Conservation (phyloP, 331 rosid species). For the Quercus tomentella region DNA sequence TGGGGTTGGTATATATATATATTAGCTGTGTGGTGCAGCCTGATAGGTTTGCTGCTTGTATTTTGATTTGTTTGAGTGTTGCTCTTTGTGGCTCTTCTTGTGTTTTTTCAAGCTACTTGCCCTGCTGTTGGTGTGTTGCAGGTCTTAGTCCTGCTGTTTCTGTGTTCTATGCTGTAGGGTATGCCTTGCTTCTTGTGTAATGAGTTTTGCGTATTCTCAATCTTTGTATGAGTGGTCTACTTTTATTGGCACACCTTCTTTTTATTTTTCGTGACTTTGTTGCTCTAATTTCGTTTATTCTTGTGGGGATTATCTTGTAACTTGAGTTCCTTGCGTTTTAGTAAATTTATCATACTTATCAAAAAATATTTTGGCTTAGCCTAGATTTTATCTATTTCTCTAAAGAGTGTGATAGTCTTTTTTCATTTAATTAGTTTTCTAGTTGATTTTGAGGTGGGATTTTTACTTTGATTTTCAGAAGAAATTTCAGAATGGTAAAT, state of each 20-base stretch:
- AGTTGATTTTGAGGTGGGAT: constrained; percentile 14
- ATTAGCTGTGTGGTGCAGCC: no score
- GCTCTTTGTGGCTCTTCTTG: no score
- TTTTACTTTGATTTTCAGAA: constrained; percentile 50
- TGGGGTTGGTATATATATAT: no score
- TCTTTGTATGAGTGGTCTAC: not conserved
- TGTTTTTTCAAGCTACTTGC: no score
- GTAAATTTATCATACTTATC: not conserved
- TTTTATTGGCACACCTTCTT: not conserved
- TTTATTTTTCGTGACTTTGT: not conserved
- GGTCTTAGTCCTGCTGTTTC: no score
- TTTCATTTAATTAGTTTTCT: not conserved
- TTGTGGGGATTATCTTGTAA: not conserved
- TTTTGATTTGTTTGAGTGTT: no score
- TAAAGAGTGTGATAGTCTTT: not conserved
- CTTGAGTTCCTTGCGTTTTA: not conserved
- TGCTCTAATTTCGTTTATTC: not conserved
- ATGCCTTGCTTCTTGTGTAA: no score
- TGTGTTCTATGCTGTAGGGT: no score
- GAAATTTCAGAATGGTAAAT: constrained; percentile 55
- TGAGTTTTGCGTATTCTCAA: not conserved
- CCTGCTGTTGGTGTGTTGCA: no score
- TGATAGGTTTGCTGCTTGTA: no score
- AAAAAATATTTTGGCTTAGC: not conserved
- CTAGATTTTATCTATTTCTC: not conserved